Evolutionary conservation across 345 rosid genomes (phyloP).

Genomic region (Eucalyptus regnans): DNA sequence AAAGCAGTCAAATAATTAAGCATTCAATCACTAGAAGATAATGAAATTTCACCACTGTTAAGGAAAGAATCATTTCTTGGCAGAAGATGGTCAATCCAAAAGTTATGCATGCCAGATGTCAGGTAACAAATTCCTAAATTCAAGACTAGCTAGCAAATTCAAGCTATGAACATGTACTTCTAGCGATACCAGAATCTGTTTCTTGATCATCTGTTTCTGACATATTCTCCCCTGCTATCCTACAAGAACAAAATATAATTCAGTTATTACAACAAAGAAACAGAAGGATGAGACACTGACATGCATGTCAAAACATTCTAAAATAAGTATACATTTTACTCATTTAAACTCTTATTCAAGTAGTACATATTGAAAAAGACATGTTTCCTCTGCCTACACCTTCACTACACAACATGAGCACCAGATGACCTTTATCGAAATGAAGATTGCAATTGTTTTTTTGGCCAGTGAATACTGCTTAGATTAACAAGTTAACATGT

Average conservation of each 20-base stretch:
- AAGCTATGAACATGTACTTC: constrained; percentile 2
- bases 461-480: neutral
- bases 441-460: neutral
- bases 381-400: neutral
- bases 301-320: neutral
- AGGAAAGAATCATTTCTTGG: neutral
- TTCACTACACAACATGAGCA: neutral
- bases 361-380: neutral
- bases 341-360: neutral
- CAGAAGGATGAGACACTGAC: neutral
- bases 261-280: neutral
- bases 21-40: neutral
- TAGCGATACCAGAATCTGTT: constrained; percentile 10
- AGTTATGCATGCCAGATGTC: neutral
- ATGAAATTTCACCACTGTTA: neutral
- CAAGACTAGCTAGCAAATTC: constrained; percentile 13
- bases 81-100: neutral
- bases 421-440: neutral
- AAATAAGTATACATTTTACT: neutral
- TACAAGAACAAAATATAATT: constrained; percentile 9
- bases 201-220: constrained; percentile 9
- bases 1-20: neutral
- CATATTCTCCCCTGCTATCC: constrained; percentile 11
- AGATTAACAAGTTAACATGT: neutral
- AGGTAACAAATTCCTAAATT: neutral